These are phyloP conservation scores for Noccaea caerulescens DNA, from an alignment of 345 rosid species.

Conservation along the genomic window DNA sequence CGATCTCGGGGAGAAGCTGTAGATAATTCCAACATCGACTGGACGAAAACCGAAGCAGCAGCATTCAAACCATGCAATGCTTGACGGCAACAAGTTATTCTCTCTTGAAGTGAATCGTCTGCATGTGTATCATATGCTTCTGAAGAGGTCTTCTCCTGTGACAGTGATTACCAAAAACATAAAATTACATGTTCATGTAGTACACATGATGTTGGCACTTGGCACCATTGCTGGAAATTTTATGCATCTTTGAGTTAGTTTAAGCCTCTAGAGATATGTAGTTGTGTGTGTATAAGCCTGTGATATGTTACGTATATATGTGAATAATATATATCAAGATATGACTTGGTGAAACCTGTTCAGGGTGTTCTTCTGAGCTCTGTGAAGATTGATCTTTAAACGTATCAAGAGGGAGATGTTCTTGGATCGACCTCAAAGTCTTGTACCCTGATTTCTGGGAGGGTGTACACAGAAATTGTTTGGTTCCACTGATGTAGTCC, in stretches of 20 bases:
- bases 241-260: conserved; percentile 2
- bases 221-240: neutral
- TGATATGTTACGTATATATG: neutral
- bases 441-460: conserved; percentile 39
- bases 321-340: neutral
- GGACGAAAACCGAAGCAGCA: conserved; percentile 50
- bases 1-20: conserved; percentile 46
- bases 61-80: conserved; percentile 53
- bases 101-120: conserved; percentile 42
- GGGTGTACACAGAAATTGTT: conserved; percentile 50
- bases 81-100: conserved; percentile 54
- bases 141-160: conserved; percentile 37
- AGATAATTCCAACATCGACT: conserved; percentile 50
- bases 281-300: neutral
- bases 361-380: conserved; percentile 26
- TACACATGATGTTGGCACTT: neutral
- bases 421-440: conserved; percentile 35
- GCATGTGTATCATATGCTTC: conserved; percentile 28
- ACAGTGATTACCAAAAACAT: neutral
- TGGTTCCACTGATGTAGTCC: conserved; percentile 52
- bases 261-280: conserved; percentile 8
- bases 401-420: conserved; percentile 34
- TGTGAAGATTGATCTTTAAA: conserved; percentile 43
- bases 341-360: conserved; percentile 50
- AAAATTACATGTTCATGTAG: neutral